Evolutionary conservation across 106 monocot species (phyloP).

Genomic region (Hemerocallis citrina): DNA sequence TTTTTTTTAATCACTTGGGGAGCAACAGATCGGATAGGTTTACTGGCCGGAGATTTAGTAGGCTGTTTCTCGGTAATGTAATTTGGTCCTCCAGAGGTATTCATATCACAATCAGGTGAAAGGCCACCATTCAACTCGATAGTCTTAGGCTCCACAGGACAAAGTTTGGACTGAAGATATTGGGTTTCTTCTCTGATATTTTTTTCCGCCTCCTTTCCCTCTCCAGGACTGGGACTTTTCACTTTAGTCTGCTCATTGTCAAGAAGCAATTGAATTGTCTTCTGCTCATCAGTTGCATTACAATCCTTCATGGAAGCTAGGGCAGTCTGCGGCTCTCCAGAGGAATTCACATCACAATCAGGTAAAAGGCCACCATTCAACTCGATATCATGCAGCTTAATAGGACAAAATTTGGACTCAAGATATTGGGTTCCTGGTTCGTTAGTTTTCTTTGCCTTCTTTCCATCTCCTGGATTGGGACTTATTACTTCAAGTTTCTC

Average conservation of each 20-base stretch:
- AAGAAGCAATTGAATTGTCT: background rate
- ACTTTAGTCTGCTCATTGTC: background rate
- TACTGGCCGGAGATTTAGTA: conserved; percentile 1
- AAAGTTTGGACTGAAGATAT: background rate
- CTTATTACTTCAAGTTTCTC: background rate
- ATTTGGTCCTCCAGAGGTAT: background rate
- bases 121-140: background rate
- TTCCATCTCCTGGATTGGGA: background rate
- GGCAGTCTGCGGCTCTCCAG: background rate
- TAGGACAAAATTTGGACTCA: background rate
- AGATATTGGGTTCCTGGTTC: background rate
- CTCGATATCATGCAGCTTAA: background rate
- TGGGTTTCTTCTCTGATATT: background rate
- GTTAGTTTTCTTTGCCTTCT: background rate
- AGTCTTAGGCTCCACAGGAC: background rate
- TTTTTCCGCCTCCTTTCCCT: background rate
- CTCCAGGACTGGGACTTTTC: background rate
- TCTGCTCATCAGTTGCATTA: background rate
- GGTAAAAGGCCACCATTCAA: conserved; percentile 1
- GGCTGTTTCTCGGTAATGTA: background rate
- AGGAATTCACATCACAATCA: background rate
- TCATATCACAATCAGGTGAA: background rate
- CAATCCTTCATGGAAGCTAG: background rate
- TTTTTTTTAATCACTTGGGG: conserved; percentile 3
- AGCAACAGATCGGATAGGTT: conserved; percentile 2